Evolutionary conservation across 1,284 basidiomycete species (phyloP).

Genomic region (Ustilago tritici): DNA sequence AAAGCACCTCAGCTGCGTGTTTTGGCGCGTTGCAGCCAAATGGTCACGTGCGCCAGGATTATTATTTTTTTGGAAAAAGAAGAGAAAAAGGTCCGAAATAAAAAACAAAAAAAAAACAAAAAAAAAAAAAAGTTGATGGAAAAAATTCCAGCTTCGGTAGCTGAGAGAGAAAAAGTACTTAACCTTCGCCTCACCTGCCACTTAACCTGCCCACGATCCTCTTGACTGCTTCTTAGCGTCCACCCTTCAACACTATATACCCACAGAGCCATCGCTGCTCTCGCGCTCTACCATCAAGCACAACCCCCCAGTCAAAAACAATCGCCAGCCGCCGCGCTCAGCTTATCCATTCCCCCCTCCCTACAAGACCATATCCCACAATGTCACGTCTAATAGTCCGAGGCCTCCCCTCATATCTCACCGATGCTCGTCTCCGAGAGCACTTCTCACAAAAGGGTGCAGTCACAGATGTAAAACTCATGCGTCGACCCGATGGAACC

Average conservation of each 20-base stretch:
- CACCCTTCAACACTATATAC: conserved; percentile 33
- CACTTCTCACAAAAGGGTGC: conserved; percentile 74
- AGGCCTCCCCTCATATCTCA: conserved; percentile 83
- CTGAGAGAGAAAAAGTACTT: background rate
- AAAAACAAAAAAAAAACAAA: conserved; percentile 1
- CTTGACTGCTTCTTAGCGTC: conserved; percentile 40
- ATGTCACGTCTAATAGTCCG: conserved; percentile 90
- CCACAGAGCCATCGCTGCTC: conserved; percentile 8
- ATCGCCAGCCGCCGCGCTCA: background rate
- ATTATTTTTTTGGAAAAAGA: background rate
- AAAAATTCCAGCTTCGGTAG: conserved; percentile 3
- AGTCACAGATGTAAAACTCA: conserved; percentile 89
- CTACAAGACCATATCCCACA: background rate
- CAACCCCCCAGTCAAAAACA: background rate
- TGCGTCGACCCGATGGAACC: conserved; percentile 81
- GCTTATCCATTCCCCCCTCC: background rate
- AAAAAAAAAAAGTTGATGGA: conserved; percentile 13
- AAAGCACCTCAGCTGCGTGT: conserved; percentile 17
- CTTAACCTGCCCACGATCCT: background rate
- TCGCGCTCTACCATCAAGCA: background rate
- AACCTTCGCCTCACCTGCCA: background rate
- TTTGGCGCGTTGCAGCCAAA: conserved; percentile 24
- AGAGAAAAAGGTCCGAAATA: background rate
- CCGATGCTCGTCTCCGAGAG: conserved; percentile 77
- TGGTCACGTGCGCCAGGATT: conserved; percentile 28